Base-by-base conservation (phyloP, 2,329 filamentous ascomycete genomes). In the Pyrenophora teres region DNA sequence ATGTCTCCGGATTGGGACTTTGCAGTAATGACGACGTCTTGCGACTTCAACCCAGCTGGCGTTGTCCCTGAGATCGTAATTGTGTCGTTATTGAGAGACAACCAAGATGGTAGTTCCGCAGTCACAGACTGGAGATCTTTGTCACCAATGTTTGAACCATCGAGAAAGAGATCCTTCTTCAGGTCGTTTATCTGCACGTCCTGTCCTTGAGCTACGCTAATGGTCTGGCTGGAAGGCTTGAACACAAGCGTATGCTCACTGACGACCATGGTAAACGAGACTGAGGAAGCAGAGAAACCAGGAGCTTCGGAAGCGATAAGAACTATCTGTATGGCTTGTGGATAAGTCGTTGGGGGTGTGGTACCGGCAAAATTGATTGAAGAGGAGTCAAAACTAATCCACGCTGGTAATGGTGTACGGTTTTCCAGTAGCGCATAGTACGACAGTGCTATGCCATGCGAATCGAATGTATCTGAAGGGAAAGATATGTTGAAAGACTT, bases 331-430 rank as follows among this genome's bases (percentile, higher is more conserved):
- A 92, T 94, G 0, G 77, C 81, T 65, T 95, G 87, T 3, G 90
- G 87, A 6, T 85, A 51, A 27, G 87, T 82, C 51, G 83, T 81
- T 40, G 85, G 76, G 1, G 90, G 91, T 2, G 87, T 88, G 30
- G 75, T 83, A 19, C 92, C 92, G 1, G 82, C 83, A 63, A 96
- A 95, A 0, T 80, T 80, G 33, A 96, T 75, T 0, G 74, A 78
- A 2, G 69, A 69, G 1, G 81, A 68, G 60, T 94, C 83, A 65
- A 96, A 96, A n/a, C 77, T 76, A 38, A 96, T 77, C 92, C 92
- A 96, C 0, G 90, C 87, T 16, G 92, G 92, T 31, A 96, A 76
- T 31, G 92, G 91, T n/a, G 88, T 89, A 65, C 89, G 89, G 65
- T 93, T 83, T 4, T 79, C 80, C 3, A 89, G 88, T 3, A 88